phyloP scores from a whole-genome alignment of 305 asterid species.

The Fraxinus dipetala region DNA sequence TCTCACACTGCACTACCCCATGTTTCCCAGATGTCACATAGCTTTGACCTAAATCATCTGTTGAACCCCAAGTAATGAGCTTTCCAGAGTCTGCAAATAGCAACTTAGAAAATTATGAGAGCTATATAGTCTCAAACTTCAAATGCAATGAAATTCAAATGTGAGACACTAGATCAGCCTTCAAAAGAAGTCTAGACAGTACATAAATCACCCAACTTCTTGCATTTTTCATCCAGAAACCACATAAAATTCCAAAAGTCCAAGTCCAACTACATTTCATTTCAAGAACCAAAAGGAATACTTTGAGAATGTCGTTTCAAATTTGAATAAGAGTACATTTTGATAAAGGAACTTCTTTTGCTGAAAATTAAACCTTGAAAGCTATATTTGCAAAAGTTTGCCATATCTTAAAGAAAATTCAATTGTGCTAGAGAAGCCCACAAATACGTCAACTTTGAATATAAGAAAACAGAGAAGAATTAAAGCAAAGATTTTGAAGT shows the following conservation, averaged over 20 bases:
- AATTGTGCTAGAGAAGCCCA: background rate
- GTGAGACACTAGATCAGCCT: background rate
- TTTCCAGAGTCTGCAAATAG: conserved; percentile 69
- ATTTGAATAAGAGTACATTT: background rate
- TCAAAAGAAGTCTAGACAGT: background rate
- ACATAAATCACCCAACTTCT: background rate
- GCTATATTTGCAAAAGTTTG: background rate
- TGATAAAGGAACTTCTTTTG: background rate
- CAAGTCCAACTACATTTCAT: background rate
- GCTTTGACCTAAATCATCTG: conserved; percentile 93
- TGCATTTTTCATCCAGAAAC: background rate
- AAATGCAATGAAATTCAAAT: background rate
- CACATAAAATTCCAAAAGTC: background rate
- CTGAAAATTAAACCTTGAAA: background rate
- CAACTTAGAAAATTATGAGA: conserved; percentile 14
- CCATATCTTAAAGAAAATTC: background rate
- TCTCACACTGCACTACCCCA: conserved; percentile 57
- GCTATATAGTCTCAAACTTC: background rate
- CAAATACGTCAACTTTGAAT: background rate
- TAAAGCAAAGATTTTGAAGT: background rate
- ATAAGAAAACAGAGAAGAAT: background rate
- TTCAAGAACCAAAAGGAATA: background rate
- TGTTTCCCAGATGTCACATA: conserved; percentile 92
- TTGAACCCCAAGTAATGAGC: conserved; percentile 96
- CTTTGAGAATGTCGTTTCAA: background rate